A percentile compares a stretch with the other conserved stretches of the same genome.
Conservation (phyloP, 768 basidiomycete species). For the Suillus bovinus region DNA sequence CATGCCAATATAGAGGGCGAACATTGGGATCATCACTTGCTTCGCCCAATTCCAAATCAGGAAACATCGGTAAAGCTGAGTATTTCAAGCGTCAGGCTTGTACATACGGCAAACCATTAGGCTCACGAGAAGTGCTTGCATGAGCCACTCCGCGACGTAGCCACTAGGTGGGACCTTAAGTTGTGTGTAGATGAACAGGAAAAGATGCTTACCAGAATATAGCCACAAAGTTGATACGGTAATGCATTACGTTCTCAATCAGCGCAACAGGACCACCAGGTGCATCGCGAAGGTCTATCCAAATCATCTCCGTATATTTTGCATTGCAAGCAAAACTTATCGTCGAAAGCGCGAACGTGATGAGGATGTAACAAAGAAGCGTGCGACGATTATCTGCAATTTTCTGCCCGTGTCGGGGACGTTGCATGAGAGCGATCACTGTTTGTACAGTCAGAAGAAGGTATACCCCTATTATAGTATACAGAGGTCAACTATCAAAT, state of each 20-base stretch:
- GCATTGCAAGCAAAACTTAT: neutral
- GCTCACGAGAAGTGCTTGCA: neutral
- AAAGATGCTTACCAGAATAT: neutral
- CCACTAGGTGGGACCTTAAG: neutral
- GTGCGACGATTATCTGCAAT: neutral
- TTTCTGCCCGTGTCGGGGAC: neutral
- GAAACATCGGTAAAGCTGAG: conserved; percentile 1
- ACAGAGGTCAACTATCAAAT: neutral
- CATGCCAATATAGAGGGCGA: neutral
- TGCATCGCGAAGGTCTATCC: neutral
- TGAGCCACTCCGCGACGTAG: neutral
- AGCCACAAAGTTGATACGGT: neutral
- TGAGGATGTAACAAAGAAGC: neutral
- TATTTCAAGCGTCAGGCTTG: neutral
- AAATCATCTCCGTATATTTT: conserved; percentile 1
- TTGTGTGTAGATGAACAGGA: neutral
- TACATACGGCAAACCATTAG: neutral
- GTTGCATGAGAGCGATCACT: neutral
- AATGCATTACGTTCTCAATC: neutral
- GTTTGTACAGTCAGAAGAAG: neutral
- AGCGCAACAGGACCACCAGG: neutral
- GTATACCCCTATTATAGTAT: neutral
- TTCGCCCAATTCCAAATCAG: neutral
- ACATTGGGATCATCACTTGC: neutral
- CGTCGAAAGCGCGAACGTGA: neutral